Evolutionary conservation across 768 basidiomycete species (phyloP), one percentile per base, ranked within the genome.

Genomic region (Agaricus sinodeliciosus): DNA sequence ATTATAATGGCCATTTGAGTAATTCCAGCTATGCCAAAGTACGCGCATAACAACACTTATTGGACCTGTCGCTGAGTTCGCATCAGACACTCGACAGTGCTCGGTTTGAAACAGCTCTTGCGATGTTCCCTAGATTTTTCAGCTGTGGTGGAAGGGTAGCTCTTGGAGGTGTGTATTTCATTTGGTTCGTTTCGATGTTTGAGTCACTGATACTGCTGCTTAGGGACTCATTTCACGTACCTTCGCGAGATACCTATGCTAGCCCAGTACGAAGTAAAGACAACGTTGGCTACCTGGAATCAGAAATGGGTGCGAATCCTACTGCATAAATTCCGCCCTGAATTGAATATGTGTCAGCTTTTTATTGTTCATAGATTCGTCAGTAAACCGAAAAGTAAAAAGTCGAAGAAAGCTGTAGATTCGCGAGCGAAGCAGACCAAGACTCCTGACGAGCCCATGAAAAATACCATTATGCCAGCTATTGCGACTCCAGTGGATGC

Each of bases 1-100:
- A 92, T 65, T 83, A 82, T 60, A 81, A 87, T 61, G 63, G 76
- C 11, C 89, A 92, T 61, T 72, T 91, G 54, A 89, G 86, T 63
- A 92, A 92, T 61, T 89, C 88, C 0, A 84, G 80, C 48, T 92
- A 91, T 57, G 78, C 85, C 3, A 90, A 88, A 73, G 85, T 79
- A 52, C 13, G 69, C 59, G 16, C 13, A n/a, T 51, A 15, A 18
- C n/a, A 15, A n/a, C 4, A 19, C 12, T 26, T 22, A 6, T 37
- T n/a, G 15, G 22, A 52, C 7, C 46, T 5, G 45, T 34, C 39
- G 27, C 46, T 36, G 13, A 48, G 19, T 19, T 9, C 46, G 36
- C 43, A 16, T 19, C 36, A 73, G 75, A 69, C 70, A 7, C 62
- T 81, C 4, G 79, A 81, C 57, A 58, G 66, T 9, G 73, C 73